Evolutionary conservation across 2,329 filamentous ascomycete species (phyloP).

Genomic region (Tolypocladium sp.): DNA sequence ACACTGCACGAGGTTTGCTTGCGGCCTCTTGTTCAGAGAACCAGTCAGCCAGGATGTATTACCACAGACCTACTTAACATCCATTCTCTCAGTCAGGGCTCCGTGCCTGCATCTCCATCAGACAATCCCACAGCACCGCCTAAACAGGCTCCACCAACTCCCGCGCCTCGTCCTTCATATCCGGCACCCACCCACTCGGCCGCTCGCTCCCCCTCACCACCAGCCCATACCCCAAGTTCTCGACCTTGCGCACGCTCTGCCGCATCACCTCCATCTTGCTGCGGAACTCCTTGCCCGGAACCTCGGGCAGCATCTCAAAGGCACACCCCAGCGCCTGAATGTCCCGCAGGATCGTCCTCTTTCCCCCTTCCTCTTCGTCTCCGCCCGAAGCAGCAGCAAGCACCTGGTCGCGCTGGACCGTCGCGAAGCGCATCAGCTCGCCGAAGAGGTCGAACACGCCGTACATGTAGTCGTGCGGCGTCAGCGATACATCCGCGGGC

Average conservation of each 20-base stretch:
- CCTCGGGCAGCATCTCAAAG: constrained; percentile 65
- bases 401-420: constrained; percentile 59
- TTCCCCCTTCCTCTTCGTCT: constrained; percentile 14
- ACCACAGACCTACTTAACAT: neutral
- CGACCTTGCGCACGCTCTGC: constrained; percentile 86
- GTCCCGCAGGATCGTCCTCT: constrained; percentile 64
- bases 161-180: constrained; percentile 40
- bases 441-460: constrained; percentile 91
- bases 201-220: constrained; percentile 80
- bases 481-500: constrained; percentile 51
- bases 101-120: neutral
- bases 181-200: constrained; percentile 86
- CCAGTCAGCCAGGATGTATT: no score
- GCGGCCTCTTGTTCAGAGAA: neutral
- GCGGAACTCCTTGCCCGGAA: constrained; percentile 46
- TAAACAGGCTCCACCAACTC: constrained; percentile 18
- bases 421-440: constrained; percentile 94
- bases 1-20: neutral
- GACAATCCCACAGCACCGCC: neutral
- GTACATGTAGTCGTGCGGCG: constrained; percentile 77
- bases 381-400: constrained; percentile 23
- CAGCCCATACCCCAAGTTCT: constrained; percentile 80
- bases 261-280: constrained; percentile 84
- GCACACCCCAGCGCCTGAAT: constrained; percentile 67
- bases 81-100: no score